Evolutionary conservation across 805 yeast genomes (phyloP), one percentile per base, ranked within the genome.

Genomic region (Spathaspora boniae): DNA sequence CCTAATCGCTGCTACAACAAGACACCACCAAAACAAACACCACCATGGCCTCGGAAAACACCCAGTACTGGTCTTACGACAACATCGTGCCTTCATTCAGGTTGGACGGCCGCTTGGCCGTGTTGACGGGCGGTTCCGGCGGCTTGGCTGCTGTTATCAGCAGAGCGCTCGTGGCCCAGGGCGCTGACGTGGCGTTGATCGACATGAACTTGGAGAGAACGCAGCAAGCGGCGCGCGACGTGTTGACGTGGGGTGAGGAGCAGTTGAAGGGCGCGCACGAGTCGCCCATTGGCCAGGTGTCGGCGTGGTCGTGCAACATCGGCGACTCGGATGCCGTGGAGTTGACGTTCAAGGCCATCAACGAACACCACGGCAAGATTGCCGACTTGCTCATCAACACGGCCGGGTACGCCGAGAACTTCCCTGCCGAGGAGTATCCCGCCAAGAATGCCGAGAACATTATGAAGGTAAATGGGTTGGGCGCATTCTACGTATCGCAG

Each of bases 401-500:
- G 34, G 93, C 94, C n/a, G 93, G 94, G 9, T 84, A 80, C 65
- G 81, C 88, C 54, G 88, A 84, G 60, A 84, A 84, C 68, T 75
- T 70, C 62, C 76, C 86, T 2, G 91, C 91, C 18, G 76, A 80
- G 49, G 84, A 81, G 36, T 83, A 84, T 62, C 88, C 89, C 16
- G 75, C 86, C 27, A 56, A 60, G 33, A 80, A 79, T 50, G 85
- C 87, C 33, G 85, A 80, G 48, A 73, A 72, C 26, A 62, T 84
- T 40, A 69, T 82, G 60, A 73, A 79, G 50, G 91, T 82, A 40
- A 83, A 85, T 59, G 71, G 83, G 15, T 61, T 82, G 61, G 94
- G 93, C 12, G 75, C 89, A 3, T 69, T 82, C 46, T 82, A 79
- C 68, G 80, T 81, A 41, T 68, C 86, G n/a, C 85, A 81, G 54